Base-by-base conservation (phyloP, 2,329 filamentous ascomycete genomes). In the Aspergillus latus region DNA sequence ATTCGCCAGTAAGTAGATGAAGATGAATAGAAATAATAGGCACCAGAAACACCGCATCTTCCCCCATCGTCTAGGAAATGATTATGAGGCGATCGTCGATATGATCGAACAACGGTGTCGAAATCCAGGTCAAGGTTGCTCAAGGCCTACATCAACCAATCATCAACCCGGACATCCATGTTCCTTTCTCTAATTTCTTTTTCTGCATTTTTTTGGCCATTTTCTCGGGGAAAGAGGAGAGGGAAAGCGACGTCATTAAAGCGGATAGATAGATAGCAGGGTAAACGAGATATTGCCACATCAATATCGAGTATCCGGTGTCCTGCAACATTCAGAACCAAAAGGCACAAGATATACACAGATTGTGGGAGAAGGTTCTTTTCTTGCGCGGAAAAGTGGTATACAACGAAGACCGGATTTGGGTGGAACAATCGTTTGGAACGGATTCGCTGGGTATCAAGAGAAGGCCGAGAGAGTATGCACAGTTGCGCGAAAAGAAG, bases 31-130 rank as follows among this genome's bases (percentile, higher is more conserved):
- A 52, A 54, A 51, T 32, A 55, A 63, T 64, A 63, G 68, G 68
- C 71, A 72, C 70, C 71, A 67, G 63, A 61, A 72, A 73, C 71
- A 73, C 71, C 70, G 66, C 68, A 64, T 36, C 37, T 71, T 68
- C 67, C 65, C 68, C 64, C 65, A 37, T 64, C 62, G 62, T 72
- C 69, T 70, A 71, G 69, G 63, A 64, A 59, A 65, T 62, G 60
- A 62, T 61, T 70, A 70, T 70, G 62, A 68, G 65, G 67, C 63
- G 61, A 66, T 59, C 54, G 61, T 64, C 49, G 60, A 62, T 63
- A 62, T 57, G 60, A 66, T 64, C 62, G 62, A 62, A 60, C 55
- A 64, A 59, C 62, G 62, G 63, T 62, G 54, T 64, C 58, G 57
- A 62, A 64, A 62, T 66, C 70, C 66, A 62, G 63, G 64, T 64